Conservation (phyloP, 495 filamentous ascomycete species). For the Halenospora varia region DNA sequence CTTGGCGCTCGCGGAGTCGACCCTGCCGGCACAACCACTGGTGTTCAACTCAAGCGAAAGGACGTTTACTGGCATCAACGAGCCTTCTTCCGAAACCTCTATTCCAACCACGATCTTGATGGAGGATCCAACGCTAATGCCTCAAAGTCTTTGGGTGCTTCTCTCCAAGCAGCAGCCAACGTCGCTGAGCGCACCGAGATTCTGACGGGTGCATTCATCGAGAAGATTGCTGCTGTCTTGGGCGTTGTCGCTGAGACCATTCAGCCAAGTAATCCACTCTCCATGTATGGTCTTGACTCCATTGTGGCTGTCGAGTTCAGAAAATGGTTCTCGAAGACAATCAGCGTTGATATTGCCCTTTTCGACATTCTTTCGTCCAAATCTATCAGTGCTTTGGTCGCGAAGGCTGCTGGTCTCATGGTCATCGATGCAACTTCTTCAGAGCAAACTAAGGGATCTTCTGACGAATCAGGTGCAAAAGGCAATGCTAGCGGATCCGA, state of each 20-base stretch:
- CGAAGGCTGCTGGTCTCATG: background rate
- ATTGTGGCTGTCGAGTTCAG: slow-evolving; percentile 35
- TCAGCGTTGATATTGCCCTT: background rate
- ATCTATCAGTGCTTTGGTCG: background rate
- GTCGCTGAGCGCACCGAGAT: slow-evolving; percentile 13
- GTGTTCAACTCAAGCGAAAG: slow-evolving; percentile 22
- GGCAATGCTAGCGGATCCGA: background rate
- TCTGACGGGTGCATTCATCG: slow-evolving; percentile 24
- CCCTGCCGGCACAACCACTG: slow-evolving; percentile 22
- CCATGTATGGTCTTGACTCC: slow-evolving; percentile 30
- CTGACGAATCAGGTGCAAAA: background rate
- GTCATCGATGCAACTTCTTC: background rate
- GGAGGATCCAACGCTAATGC: slow-evolving; percentile 12
- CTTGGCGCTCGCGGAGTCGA: slow-evolving; percentile 9
- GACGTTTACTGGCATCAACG: slow-evolving; percentile 25
- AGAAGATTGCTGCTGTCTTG: slow-evolving; percentile 25
- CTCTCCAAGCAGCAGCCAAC: background rate
- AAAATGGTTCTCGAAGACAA: slow-evolving; percentile 20
- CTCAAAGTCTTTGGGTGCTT: slow-evolving; percentile 3
- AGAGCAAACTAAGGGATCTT: background rate
- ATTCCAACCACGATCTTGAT: slow-evolving; percentile 23
- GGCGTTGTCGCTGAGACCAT: slow-evolving; percentile 16
- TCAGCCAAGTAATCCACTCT: slow-evolving; percentile 11
- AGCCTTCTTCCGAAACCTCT: slow-evolving; percentile 23
- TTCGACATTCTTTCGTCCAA: slow-evolving; percentile 2